phyloP scores from a whole-genome alignment of 345 rosid genomes.

The Clarkia xantiana region DNA sequence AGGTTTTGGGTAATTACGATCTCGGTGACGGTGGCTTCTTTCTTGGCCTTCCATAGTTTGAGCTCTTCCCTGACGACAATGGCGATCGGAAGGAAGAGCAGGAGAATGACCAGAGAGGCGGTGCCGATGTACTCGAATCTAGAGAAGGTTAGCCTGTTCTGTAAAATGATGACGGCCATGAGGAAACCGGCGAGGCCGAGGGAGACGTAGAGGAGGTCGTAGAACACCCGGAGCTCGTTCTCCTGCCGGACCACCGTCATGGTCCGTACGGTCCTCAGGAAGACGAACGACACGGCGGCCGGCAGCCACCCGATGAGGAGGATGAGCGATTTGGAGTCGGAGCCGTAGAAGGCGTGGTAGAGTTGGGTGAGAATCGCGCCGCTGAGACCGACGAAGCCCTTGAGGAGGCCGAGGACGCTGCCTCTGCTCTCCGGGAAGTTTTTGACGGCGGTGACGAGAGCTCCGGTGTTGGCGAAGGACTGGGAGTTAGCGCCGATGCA shows the following conservation, averaged over 20 bases:
- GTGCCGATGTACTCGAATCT: constrained; percentile 10
- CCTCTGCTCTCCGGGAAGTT: constrained; percentile 25
- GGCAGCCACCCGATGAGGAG: constrained; percentile 30
- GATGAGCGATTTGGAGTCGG: constrained; percentile 18
- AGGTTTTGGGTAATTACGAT: constrained; percentile 11
- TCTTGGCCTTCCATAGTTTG: constrained; percentile 9
- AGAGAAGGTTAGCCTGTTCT: constrained; percentile 13
- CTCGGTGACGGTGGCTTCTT: constrained; percentile 1
- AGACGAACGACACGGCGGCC: constrained; percentile 16
- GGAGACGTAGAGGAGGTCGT: constrained; percentile 18
- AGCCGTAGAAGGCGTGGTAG: constrained; percentile 23
- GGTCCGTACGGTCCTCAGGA: constrained; percentile 19
- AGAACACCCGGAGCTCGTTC: constrained; percentile 18
- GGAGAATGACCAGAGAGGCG: constrained; percentile 9
- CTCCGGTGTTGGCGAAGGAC: constrained; percentile 20
- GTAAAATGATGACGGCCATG: constrained; percentile 18
- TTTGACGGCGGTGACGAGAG: constrained; percentile 18
- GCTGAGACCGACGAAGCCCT: constrained; percentile 24
- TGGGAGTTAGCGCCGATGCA: constrained; percentile 20
- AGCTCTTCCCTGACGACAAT: constrained; percentile 17
- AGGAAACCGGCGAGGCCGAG: constrained; percentile 24
- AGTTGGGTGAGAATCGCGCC: constrained; percentile 21
- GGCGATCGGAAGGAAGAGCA: constrained; percentile 15
- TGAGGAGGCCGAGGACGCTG: constrained; percentile 17
- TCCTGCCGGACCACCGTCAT: constrained; percentile 11